Base-by-base conservation (phyloP, 2,329 filamentous ascomycete species). In the Botrytis sinoallii region DNA sequence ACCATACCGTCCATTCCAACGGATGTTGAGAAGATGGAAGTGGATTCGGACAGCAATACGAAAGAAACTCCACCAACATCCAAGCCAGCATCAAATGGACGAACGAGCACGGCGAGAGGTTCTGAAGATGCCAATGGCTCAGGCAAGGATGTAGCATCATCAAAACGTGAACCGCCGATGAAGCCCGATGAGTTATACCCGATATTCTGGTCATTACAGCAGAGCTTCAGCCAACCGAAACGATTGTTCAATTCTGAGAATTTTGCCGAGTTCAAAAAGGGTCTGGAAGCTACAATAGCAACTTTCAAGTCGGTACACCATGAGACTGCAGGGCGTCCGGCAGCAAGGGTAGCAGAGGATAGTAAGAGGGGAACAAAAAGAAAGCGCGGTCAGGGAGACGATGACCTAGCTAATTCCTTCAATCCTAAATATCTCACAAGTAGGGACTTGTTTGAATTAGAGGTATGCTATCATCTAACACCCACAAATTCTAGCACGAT, bases 371-470 rank as follows among this genome's bases (percentile, higher is more conserved):
- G 88, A 8, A 83, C 82, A 44, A 97, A 95, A 83, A 89, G 93
- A 73, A 97, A 95, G 82, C 86, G 88, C 61, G 86, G 88, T 18
- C 86, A 86, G 60, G 83, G 84, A 42, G 88, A 89, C 12, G 88
- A 89, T 72, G 90, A 91, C 75, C 84, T 91, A 69, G 87, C 90
- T 38, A 92, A 90, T 80, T 91, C 89, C 38, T 98, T 97, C 84
- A 99, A 99, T 79, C 95, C 97, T 1, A 99, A 98, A 81, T 99
- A 99, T 81, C 88, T 99, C 29, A 99, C 96, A n/a, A 98, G 95
- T 82, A 89, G 92, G 77, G 97, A 99, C 81, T 86, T 99, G 1
- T 99, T 99, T 82, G 94, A 97, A 79, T 88, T 99, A 64, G 96
- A 99, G 88, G 92, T 94, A 86, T 75, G 84, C 79, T 68, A 38